Percentiles rank a stretch among this genome's conserved stretches.
phyloP scores from a whole-genome alignment of 345 rosid species.

The Noccaea bulbosa region DNA sequence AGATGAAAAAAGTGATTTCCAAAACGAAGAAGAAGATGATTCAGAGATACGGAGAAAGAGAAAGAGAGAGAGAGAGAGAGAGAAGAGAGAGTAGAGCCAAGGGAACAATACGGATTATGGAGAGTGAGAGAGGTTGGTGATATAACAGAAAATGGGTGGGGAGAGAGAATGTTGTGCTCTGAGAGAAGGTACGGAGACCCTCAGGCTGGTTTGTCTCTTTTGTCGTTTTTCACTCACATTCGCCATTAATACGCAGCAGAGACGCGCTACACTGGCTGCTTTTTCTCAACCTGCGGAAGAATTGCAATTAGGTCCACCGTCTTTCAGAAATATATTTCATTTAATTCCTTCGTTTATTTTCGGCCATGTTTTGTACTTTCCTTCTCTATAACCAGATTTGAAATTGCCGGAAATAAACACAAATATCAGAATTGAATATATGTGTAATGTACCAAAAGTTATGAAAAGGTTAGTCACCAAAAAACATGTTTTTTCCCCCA shows the following conservation, averaged over 20 bases:
- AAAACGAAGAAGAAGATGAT: neutral
- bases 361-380: no score
- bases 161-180: slow-evolving; percentile 24
- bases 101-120: slow-evolving; percentile 6
- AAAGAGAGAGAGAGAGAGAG: neutral
- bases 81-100: neutral
- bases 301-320: no score
- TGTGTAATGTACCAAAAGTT: no score
- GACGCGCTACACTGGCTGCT: neutral
- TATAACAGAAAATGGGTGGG: slow-evolving; percentile 9
- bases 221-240: slow-evolving; percentile 27
- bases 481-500: neutral
- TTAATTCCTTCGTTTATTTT: no score
- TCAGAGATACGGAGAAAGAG: neutral
- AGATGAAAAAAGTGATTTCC: no score
- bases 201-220: slow-evolving; percentile 34
- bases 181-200: slow-evolving; percentile 21
- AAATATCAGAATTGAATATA: no score
- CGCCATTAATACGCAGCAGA: slow-evolving; percentile 29
- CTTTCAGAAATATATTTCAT: no score
- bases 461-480: neutral
- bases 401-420: no score
- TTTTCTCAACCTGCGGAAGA: neutral
- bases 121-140: slow-evolving; percentile 14
- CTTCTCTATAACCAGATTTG: no score